These are phyloP conservation scores for Annulohypoxylon truncatum DNA, from an alignment of 2,329 filamentous ascomycete genomes.

Conservation along the genomic window DNA sequence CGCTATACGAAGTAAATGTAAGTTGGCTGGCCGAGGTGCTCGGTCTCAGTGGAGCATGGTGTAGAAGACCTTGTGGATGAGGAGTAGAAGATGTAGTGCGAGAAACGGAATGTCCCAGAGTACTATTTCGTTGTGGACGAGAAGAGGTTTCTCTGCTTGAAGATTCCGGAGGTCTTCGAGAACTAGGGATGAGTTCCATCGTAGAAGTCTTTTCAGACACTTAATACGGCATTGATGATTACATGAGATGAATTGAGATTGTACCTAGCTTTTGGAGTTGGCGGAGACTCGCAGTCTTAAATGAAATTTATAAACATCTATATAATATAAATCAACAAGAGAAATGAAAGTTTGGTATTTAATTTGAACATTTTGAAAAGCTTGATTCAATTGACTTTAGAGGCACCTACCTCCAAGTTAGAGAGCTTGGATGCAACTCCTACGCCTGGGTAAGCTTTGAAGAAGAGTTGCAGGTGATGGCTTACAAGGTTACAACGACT, in stretches of 20 bases:
- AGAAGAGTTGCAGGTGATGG: neutral
- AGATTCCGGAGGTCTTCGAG: constrained; percentile 32
- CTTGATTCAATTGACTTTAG: neutral
- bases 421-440: neutral
- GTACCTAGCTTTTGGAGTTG: neutral
- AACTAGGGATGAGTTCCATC: constrained; percentile 4
- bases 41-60: constrained; percentile 30
- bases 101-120: constrained; percentile 24
- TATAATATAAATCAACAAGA: neutral
- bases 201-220: neutral
- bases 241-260: constrained; percentile 3
- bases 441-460: neutral
- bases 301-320: neutral
- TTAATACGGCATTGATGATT: neutral
- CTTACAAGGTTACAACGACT: neutral
- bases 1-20: constrained; percentile 43
- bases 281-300: neutral
- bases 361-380: neutral
- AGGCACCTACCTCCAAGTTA: neutral
- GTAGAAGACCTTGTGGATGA: constrained; percentile 18
- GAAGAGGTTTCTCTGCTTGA: constrained; percentile 32
- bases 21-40: constrained; percentile 45
- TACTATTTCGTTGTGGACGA: constrained; percentile 14
- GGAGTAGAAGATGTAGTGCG: constrained; percentile 40
- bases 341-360: neutral